Conservation (phyloP, 1,284 basidiomycete species). For the Tilletia caries region DNA sequence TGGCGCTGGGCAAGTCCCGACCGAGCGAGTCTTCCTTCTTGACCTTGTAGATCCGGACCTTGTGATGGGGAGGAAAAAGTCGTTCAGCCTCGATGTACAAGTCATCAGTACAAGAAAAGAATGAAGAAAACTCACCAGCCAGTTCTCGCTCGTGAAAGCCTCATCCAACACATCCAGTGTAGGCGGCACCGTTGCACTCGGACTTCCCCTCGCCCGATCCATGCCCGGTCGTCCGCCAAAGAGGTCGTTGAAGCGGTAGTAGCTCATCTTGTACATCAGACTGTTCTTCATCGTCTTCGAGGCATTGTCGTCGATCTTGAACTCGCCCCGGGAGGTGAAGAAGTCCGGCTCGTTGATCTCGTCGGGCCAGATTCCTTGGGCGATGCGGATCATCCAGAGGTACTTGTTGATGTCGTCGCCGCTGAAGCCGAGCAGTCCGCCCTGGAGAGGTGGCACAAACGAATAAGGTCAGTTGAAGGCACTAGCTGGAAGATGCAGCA, state of each 20-base stretch:
- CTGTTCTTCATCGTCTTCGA: constrained; percentile 88
- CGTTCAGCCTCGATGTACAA: background rate
- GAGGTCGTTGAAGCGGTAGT: constrained; percentile 51
- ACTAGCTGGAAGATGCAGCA: background rate
- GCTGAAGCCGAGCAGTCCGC: constrained; percentile 91
- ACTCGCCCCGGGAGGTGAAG: constrained; percentile 91
- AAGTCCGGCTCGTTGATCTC: constrained; percentile 92
- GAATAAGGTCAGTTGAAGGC: background rate
- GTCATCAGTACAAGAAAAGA: constrained; percentile 8
- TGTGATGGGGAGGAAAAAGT: background rate
- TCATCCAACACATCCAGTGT: constrained; percentile 49
- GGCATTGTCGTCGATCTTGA: constrained; percentile 84
- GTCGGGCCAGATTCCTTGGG: constrained; percentile 91
- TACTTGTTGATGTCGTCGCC: constrained; percentile 99
- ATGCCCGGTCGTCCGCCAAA: constrained; percentile 55
- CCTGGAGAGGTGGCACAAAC: background rate
- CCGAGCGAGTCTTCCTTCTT: constrained; percentile 91
- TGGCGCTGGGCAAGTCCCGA: constrained; percentile 66
- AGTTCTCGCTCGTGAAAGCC: constrained; percentile 52
- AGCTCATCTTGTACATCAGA: constrained; percentile 66
- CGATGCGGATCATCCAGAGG: constrained; percentile 79
- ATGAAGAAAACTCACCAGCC: constrained; percentile 18
- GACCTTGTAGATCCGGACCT: constrained; percentile 91
- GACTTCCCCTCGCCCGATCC: constrained; percentile 43
- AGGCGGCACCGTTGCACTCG: constrained; percentile 33